Evolutionary conservation across 805 yeast species (phyloP), one percentile per base, ranked within the genome.

Genomic region (Metschnikowia arizonensis): DNA sequence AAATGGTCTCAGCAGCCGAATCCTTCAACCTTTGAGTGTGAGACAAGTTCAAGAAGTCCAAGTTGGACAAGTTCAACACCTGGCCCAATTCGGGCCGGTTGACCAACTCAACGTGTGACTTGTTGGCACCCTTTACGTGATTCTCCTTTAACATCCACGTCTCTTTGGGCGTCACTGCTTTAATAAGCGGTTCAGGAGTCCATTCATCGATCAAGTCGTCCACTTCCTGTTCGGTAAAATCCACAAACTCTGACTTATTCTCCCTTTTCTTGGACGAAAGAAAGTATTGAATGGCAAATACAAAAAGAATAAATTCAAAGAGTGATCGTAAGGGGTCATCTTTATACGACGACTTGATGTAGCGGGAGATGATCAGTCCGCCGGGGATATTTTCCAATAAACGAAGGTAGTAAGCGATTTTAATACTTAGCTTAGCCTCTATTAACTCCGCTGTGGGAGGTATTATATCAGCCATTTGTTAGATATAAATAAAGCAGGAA

Each of bases 261-360:
- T 79, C 87, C 54, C 85, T 84, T 63, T 81, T 85, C 69, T 81
- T 85, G 32, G 85, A 83, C 47, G 85, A 87, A 63, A 79, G 64
- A 55, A 91, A 89, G 68, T 93, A 93, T 53, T 85, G 76, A 49
- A 89, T 69, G 3, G 96, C 98, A 63, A 90, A 85, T 11, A 89
- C 61, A 28, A 89, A 78, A 55, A 93, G 73, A 14, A 82, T 71
- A 30, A 85, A 63, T 66, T 93, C 99, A 44, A 93, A 73, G 6
- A 88, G 59, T 0, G 98, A 86, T 57, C 99, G 79, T 49, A 88
- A 76, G 1, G 99, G 99, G 63, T 93, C 99, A 65, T 93, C 81
- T 63, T 88, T 89, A 62, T 90, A 90, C 2, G 97, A 88, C 10
- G 89, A 82, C 52, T 75, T 76, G 58, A 93, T 83, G 64, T 93